Conservation (phyloP, 345 rosid genomes). For the Camelina hispida region DNA sequence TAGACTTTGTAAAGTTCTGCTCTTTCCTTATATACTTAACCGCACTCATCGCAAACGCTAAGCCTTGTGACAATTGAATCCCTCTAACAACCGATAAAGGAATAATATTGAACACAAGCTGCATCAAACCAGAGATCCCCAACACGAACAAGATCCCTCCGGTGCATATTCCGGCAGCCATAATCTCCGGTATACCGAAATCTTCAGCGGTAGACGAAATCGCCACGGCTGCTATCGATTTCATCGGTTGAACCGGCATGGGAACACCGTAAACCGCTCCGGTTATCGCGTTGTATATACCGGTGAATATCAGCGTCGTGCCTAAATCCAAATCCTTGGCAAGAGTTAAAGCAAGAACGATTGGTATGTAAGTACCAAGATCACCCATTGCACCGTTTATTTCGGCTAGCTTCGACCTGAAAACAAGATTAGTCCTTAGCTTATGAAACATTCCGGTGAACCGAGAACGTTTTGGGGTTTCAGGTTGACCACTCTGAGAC, state of each 20-base stretch:
- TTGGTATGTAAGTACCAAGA: constrained; percentile 85
- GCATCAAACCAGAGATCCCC: constrained; percentile 84
- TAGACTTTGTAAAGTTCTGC: constrained; percentile 69
- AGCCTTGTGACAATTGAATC: constrained; percentile 83
- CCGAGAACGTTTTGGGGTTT: constrained; percentile 22
- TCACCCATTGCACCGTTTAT: constrained; percentile 93
- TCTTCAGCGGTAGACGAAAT: constrained; percentile 51
- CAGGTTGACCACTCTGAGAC: constrained; percentile 28
- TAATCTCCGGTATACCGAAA: constrained; percentile 73
- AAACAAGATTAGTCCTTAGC: constrained; percentile 53
- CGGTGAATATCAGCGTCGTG: constrained; percentile 78
- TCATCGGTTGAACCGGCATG: constrained; percentile 98
- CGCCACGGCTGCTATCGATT: constrained; percentile 79
- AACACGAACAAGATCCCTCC: constrained; percentile 67
- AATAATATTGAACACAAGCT: constrained; percentile 58
- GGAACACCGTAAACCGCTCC: constrained; percentile 82
- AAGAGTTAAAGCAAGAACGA: constrained; percentile 77
- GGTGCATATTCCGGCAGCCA: constrained; percentile 80
- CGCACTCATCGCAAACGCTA: constrained; percentile 76
- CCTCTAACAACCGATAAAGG: constrained; percentile 82
- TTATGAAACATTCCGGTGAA: constrained; percentile 44
- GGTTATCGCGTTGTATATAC: constrained; percentile 69
- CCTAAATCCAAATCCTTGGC: constrained; percentile 81
- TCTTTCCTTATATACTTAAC: constrained; percentile 71
- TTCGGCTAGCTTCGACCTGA: constrained; percentile 67